Evolutionary conservation across 805 yeast genomes (phyloP), one percentile per base, ranked within the genome.

Genomic region (Yamadazyma nakazawae): DNA sequence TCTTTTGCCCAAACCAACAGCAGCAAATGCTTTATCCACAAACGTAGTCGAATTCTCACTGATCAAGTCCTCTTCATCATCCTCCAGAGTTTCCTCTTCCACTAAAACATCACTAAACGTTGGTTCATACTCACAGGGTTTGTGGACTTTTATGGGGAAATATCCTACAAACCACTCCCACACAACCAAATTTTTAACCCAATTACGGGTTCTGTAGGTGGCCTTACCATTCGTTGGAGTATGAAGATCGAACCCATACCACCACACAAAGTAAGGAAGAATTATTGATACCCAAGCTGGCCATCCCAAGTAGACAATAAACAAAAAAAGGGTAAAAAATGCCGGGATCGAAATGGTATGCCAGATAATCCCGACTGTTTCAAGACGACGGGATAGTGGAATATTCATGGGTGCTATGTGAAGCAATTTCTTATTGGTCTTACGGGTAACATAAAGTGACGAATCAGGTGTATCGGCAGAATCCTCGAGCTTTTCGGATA

Each of bases 201-300:
- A 72, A 1, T 66, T 62, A 2, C 86, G 81, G 37, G 75, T 71
- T 34, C 95, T 66, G 43, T 75, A 65, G 1, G 78, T 75, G 0
- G 81, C 85, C 14, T 77, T 74, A 1, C 98, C 98, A 54, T 85
- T 83, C 11, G 82, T 78, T 0, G 90, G 88, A 1, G 96, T 77
- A 51, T 79, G 80, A 55, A 80, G 78, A 57, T 84, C 86, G 28
- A 79, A 66, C 7, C 76, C 68, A 52, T 71, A 71, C 71, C 75
- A 71, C 76, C 76, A 72, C 12, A 69, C 59, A 17, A 83, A 61
- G 62, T 92, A 94, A 0, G 88, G 77, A 14, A 69, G 72, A 5
- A 85, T 59, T 5, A 85, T 56, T 5, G 82, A 46, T 0, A 88
- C 73, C 96, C 97, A 90, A 37, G 81, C 68, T 0, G 90, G 74